A percentile compares a stretch with the other conserved stretches of the same genome.
phyloP scores from a whole-genome alignment of 2,329 filamentous ascomycete genomes.

The Periglandula ipomoeae region DNA sequence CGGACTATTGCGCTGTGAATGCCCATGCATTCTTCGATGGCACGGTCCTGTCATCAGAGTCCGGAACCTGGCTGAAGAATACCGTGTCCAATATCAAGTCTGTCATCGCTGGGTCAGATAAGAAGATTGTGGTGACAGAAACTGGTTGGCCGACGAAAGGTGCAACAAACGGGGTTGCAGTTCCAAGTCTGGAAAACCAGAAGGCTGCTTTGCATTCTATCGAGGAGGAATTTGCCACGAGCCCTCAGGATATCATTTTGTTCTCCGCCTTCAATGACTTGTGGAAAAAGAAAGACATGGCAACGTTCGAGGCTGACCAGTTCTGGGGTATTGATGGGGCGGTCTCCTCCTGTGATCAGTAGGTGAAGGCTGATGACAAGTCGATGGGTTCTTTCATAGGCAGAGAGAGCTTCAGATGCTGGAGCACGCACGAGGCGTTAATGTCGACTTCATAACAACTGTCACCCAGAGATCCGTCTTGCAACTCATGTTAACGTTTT shows the following conservation, averaged over 20 bases:
- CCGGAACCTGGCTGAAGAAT: constrained; percentile 57
- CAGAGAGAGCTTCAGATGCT: not conserved
- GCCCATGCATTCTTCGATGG: constrained; percentile 77
- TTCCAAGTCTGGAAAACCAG: constrained; percentile 62
- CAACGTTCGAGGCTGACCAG: constrained; percentile 62
- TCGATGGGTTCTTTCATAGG: too few relatives aligned
- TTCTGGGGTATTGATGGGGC: constrained; percentile 60
- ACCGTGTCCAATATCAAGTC: constrained; percentile 39
- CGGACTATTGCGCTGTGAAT: constrained; percentile 75
- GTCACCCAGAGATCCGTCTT: too few relatives aligned
- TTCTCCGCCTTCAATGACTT: constrained; percentile 73
- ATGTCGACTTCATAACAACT: too few relatives aligned
- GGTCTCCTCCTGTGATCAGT: constrained; percentile 13
- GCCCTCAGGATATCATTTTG: constrained; percentile 49
- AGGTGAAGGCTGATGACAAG: not conserved
- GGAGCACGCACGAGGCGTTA: too few relatives aligned
- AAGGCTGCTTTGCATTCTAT: constrained; percentile 55
- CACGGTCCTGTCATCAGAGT: constrained; percentile 45
- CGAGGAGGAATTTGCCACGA: constrained; percentile 44
- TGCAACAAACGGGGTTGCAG: constrained; percentile 52
- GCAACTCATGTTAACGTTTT: too few relatives aligned
- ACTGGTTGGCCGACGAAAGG: constrained; percentile 76
- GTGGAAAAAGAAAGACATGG: constrained; percentile 61
- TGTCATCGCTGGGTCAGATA: constrained; percentile 47
- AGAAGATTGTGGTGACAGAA: constrained; percentile 70